These are phyloP conservation scores for Epichloe bromicola DNA, from an alignment of 2,329 filamentous ascomycete genomes.

Conservation along the genomic window DNA sequence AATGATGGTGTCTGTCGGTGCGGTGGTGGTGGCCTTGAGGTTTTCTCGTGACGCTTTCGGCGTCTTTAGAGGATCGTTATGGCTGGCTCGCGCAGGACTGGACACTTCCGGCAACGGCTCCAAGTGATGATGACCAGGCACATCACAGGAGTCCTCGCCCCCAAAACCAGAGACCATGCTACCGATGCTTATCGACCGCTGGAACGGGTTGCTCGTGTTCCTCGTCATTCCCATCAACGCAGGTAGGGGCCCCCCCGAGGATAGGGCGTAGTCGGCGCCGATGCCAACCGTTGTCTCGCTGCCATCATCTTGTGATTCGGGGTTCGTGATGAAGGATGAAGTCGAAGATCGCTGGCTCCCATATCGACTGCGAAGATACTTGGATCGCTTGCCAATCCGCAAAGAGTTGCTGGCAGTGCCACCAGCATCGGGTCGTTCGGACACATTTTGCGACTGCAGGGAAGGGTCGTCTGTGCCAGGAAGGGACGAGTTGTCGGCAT, in stretches of 20 bases:
- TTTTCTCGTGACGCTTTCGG: constrained; percentile 49
- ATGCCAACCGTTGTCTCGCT: constrained; percentile 59
- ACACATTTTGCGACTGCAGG: constrained; percentile 18
- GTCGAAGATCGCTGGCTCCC: constrained; percentile 47
- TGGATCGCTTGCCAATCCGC: constrained; percentile 33
- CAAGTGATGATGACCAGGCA: constrained; percentile 30
- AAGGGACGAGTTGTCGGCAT: constrained; percentile 16
- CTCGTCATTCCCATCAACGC: constrained; percentile 36
- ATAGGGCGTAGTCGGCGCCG: constrained; percentile 65
- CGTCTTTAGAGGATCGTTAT: constrained; percentile 47
- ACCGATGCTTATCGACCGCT: constrained; percentile 71
- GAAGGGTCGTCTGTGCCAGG: constrained; percentile 17
- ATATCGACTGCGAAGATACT: constrained; percentile 44
- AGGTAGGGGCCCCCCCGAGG: constrained; percentile 73
- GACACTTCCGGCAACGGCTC: constrained; percentile 38
- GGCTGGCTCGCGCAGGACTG: constrained; percentile 23
- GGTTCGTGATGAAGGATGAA: constrained; percentile 43
- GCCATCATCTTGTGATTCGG: constrained; percentile 43
- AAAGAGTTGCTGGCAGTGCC: constrained; percentile 34
- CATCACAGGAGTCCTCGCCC: constrained; percentile 41
- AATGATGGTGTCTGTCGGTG: constrained; percentile 78
- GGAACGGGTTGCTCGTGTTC: constrained; percentile 43
- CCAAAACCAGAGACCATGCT: constrained; percentile 66
- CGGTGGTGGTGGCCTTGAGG: constrained; percentile 26
- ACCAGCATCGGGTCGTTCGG: constrained; percentile 28